These are phyloP conservation scores for Acer saccharum DNA, from an alignment of 345 rosid species.

Conservation along the genomic window DNA sequence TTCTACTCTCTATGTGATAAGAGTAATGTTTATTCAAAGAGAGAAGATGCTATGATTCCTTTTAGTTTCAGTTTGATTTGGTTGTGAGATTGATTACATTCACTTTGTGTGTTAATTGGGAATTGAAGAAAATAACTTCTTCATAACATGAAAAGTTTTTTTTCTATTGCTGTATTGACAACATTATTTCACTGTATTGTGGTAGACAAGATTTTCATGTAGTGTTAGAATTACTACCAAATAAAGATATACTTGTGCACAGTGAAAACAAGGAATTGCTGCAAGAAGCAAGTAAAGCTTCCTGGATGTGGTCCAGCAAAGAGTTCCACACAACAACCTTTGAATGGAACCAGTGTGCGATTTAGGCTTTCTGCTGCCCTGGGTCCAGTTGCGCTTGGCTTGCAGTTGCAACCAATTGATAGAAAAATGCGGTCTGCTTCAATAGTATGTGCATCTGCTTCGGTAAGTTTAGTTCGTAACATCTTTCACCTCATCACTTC, in stretches of 20 bases:
- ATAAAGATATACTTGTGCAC: background rate
- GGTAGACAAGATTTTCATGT: background rate
- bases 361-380: constrained; percentile 14
- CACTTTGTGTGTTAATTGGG: too few species aligned
- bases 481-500: background rate
- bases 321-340: constrained; percentile 23
- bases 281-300: constrained; percentile 19
- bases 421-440: constrained; percentile 29
- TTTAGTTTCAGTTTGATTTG: too few species aligned
- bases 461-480: constrained; percentile 27
- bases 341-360: constrained; percentile 15
- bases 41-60: too few species aligned
- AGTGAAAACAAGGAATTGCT: constrained; percentile 13
- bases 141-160: too few species aligned
- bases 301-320: constrained; percentile 20
- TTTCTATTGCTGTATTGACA: too few species aligned
- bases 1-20: too few species aligned
- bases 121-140: too few species aligned
- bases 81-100: too few species aligned
- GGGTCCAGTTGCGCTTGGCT: constrained; percentile 31
- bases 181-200: too few species aligned
- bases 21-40: too few species aligned
- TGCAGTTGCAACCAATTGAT: constrained; percentile 20
- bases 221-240: background rate
- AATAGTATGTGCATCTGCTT: constrained; percentile 37